Conservation (phyloP, 805 yeast genomes). For the Candida schatavii region DNA sequence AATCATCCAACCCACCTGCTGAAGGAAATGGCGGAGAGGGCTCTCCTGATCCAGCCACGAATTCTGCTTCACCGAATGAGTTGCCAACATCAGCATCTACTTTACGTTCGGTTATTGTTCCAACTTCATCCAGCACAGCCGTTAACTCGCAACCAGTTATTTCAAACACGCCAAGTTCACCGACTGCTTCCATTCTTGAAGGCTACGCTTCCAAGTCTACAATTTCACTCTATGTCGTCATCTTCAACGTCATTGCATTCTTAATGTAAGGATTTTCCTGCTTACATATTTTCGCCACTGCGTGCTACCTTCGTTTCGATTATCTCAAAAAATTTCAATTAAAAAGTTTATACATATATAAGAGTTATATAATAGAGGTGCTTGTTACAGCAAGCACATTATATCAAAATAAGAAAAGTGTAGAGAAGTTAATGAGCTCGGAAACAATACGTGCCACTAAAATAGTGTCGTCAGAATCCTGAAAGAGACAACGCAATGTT, state of each 20-base stretch:
- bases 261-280: no score
- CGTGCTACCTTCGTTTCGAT: background rate
- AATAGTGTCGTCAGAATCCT: no score
- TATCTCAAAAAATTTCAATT: background rate
- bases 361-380: background rate
- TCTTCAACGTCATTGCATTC: background rate
- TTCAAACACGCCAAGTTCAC: background rate
- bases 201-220: background rate
- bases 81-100: background rate
- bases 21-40: no score
- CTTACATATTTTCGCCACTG: background rate
- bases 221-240: background rate
- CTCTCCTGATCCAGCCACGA: background rate
- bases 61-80: background rate
- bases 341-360: background rate
- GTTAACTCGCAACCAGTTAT: background rate
- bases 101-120: background rate
- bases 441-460: no score
- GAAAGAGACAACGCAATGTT: no score
- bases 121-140: background rate
- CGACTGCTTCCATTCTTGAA: background rate
- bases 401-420: no score
- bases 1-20: background rate
- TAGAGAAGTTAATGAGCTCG: no score
- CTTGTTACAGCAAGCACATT: background rate